Conservation (phyloP, 805 yeast genomes). For the Ogataea pini region DNA sequence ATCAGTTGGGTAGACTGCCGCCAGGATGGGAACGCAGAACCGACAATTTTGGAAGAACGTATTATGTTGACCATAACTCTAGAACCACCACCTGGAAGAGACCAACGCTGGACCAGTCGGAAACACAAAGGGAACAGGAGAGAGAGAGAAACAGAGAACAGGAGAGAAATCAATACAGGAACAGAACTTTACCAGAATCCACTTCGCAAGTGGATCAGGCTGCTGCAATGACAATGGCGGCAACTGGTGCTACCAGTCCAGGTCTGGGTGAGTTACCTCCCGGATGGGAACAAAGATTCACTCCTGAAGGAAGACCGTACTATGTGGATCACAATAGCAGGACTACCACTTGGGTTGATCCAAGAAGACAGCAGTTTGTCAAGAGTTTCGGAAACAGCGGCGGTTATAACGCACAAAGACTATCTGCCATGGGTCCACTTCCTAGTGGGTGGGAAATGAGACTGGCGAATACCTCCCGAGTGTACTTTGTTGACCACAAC, state of each 20-base stretch:
- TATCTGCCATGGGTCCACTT: constrained; percentile 94
- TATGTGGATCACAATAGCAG: constrained; percentile 99
- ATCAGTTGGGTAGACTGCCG: constrained; percentile 93
- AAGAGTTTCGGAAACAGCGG: constrained; percentile 90
- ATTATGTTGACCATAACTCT: constrained; percentile 96
- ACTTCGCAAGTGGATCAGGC: constrained; percentile 52
- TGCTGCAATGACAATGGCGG: constrained; percentile 53
- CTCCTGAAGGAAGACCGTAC: constrained; percentile 98
- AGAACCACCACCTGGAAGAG: constrained; percentile 99
- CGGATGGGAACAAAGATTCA: constrained; percentile 98
- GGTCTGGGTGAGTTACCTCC: constrained; percentile 97
- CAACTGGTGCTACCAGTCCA: constrained; percentile 86
- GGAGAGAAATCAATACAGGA: constrained; percentile 88
- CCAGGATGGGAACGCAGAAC: constrained; percentile 99
- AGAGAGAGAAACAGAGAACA: constrained; percentile 74
- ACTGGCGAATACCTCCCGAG: constrained; percentile 96
- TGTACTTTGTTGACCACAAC: constrained; percentile 97
- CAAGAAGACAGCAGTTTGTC: constrained; percentile 97
- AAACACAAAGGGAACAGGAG: constrained; percentile 61
- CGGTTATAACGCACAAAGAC: constrained; percentile 96
- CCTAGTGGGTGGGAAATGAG: constrained; percentile 99
- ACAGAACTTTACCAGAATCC: constrained; percentile 84
- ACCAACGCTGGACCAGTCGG: constrained; percentile 82
- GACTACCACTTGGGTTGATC: constrained; percentile 99
- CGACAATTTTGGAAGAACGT: constrained; percentile 95